These are phyloP conservation scores for Paralagenidium karlingii DNA, from an alignment of 352 stramenopile genomes.

Conservation along the genomic window DNA sequence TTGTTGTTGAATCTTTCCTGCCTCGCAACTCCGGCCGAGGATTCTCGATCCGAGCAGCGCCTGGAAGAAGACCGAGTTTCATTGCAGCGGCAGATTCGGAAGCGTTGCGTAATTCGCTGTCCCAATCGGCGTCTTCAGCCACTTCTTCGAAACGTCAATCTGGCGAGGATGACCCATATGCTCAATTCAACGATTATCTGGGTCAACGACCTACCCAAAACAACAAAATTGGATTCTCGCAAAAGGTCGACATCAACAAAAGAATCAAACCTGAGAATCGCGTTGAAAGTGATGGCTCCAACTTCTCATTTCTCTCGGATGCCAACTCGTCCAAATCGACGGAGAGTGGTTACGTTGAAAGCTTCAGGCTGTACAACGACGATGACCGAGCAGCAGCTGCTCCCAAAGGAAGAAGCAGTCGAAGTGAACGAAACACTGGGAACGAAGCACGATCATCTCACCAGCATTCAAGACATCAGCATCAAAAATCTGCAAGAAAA, in stretches of 20 bases:
- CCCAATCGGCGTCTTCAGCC: no score
- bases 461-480: conserved; percentile 6
- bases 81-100: no score
- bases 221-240: conserved; percentile 18
- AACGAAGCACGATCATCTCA: conserved; percentile 5
- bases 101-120: no score
- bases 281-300: conserved; percentile 3
- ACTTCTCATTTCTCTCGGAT: conserved; percentile 21
- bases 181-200: conserved; percentile 68
- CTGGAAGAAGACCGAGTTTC: no score
- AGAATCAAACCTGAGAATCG: background rate
- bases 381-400: no score
- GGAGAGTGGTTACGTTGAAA: conserved; percentile 5
- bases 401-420: conserved; percentile 2
- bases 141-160: no score
- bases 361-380: conserved; percentile 14
- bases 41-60: no score
- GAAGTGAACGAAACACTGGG: conserved; percentile 1
- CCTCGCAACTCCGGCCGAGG: no score
- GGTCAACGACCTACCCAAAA: conserved; percentile 26
- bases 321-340: conserved; percentile 3
- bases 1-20: conserved; percentile 46
- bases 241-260: conserved; percentile 6
- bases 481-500: no score
- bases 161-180: conserved; percentile 27